Percentiles rank a stretch among this genome's conserved stretches.
phyloP scores from a whole-genome alignment of 1,284 basidiomycete species.

The Tilletia walkeri region DNA sequence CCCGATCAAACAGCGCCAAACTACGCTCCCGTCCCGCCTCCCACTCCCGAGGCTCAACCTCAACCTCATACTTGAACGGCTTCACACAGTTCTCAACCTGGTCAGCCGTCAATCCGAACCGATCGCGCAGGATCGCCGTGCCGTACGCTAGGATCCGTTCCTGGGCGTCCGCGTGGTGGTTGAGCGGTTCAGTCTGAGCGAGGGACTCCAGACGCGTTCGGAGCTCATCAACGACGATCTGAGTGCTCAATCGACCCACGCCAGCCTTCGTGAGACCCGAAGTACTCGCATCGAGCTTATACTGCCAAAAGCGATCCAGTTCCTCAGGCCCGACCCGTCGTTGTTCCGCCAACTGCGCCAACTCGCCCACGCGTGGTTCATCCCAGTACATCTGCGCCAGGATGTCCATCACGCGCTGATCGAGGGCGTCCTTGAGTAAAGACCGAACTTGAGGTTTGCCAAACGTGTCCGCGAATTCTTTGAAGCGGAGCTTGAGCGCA shows the following conservation, averaged over 20 bases:
- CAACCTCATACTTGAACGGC: conserved; percentile 93
- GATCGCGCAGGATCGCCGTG: conserved; percentile 84
- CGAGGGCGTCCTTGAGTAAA: conserved; percentile 85
- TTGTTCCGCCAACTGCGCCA: conserved; percentile 71
- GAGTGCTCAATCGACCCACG: conserved; percentile 88
- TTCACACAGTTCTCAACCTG: conserved; percentile 99
- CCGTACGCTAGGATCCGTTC: conserved; percentile 88
- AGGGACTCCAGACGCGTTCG: conserved; percentile 84
- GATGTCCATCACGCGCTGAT: conserved; percentile 94
- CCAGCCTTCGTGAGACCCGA: conserved; percentile 92
- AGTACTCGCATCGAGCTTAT: conserved; percentile 89
- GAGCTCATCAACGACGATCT: conserved; percentile 91
- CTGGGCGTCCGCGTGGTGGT: conserved; percentile 78
- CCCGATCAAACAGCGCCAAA: conserved; percentile 76
- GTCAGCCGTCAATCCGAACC: conserved; percentile 87
- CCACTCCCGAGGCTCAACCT: conserved; percentile 81
- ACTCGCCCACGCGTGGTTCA: conserved; percentile 74
- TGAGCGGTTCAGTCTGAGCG: conserved; percentile 79
- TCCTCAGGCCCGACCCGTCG: conserved; percentile 67
- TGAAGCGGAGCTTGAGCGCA: conserved; percentile 84
- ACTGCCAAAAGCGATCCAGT: conserved; percentile 87
- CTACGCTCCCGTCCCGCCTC: conserved; percentile 74
- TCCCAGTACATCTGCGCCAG: conserved; percentile 96
- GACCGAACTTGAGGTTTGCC: conserved; percentile 82
- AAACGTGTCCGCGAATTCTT: conserved; percentile 79